phyloP scores from a whole-genome alignment of 495 filamentous ascomycete species.

The Talaromyces stipitatus region DNA sequence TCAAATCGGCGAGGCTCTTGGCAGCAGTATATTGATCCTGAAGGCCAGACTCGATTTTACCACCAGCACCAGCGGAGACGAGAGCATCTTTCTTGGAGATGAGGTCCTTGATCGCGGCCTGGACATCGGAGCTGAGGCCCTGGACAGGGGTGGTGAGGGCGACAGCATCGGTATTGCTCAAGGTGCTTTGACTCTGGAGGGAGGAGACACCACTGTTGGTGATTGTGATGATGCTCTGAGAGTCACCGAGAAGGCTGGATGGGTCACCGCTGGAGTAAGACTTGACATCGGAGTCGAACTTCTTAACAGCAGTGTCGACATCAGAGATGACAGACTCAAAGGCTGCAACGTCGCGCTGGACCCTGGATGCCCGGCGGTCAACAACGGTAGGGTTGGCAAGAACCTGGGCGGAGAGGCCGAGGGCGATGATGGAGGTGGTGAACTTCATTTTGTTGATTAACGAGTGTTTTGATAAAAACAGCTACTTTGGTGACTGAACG shows the following conservation, averaged over 20 bases:
- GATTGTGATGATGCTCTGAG: constrained; percentile 22
- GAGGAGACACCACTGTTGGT: constrained; percentile 22
- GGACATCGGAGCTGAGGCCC: constrained; percentile 22
- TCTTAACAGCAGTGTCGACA: constrained; percentile 21
- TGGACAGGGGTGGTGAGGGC: constrained; percentile 23
- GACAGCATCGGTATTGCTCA: constrained; percentile 23
- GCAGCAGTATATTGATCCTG: constrained; percentile 23
- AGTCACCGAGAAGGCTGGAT: constrained; percentile 21
- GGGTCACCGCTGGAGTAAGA: constrained; percentile 25
- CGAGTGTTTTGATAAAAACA: constrained; percentile 5
- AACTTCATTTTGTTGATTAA: constrained; percentile 32
- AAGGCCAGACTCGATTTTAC: constrained; percentile 16
- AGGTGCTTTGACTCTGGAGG: constrained; percentile 13
- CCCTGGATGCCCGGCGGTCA: constrained; percentile 12
- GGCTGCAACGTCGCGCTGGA: constrained; percentile 22
- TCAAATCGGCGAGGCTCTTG: constrained; percentile 20
- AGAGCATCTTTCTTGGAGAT: constrained; percentile 26
- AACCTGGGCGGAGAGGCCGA: constrained; percentile 19
- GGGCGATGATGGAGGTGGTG: constrained; percentile 22
- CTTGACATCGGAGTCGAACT: constrained; percentile 28
- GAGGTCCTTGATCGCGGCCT: constrained; percentile 22
- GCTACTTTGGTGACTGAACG: constrained; percentile 1
- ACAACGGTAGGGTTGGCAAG: constrained; percentile 17
- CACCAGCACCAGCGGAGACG: constrained; percentile 23
- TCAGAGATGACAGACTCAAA: constrained; percentile 22